Evolutionary conservation across 2,329 filamentous ascomycete species (phyloP), one percentile per base, ranked within the genome.

Genomic region (Pseudogymnoascus sp.): DNA sequence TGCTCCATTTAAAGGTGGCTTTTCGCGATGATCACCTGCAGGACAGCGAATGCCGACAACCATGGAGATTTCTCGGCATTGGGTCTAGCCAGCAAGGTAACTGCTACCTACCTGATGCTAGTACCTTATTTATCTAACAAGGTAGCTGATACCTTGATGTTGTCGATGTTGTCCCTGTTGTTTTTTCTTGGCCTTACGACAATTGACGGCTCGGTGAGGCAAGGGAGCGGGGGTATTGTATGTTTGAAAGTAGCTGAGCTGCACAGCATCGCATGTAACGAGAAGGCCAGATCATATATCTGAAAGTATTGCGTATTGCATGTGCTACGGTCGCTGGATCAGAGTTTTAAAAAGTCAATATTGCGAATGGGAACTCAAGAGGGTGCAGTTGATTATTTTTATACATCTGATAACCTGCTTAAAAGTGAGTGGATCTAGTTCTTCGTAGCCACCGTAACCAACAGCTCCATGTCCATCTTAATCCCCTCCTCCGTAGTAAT

Each of bases 391-490:
- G n/a, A 21, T 57, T 57, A 2, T 13, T 57, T 11, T 6, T 8
- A 33, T 33, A 21, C 21, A 13, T 57, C 50, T 35, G 2, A 31
- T 31, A 28, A 33, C 47, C n/a, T 9, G 8, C 10, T 9, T 23
- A 15, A 26, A 26, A 47, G 13, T 9, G 23, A 17, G 13, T 3
- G 19, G n/a, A n/a, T 8, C 21, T 50, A 50, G 5, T 17, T 50
- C 50, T 57, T 57, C 2, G 50, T 57, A 19, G 50, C 28, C 11
- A 57, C 50, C 15, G 50, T 35, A 5, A 71, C 69, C 26, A 72
- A 31, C 26, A 72, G 31, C n/a, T 72, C 69, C 67, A 73, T 68
- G 17, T 71, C 69, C 72, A 74, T 73, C 10, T 65, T 66, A 59
- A 74, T 71, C 6, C 71, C 71, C 15, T 70, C 66, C 17, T 71